phyloP scores from a whole-genome alignment of 352 stramenopile genomes.

The Pythium vanterpoolii region DNA sequence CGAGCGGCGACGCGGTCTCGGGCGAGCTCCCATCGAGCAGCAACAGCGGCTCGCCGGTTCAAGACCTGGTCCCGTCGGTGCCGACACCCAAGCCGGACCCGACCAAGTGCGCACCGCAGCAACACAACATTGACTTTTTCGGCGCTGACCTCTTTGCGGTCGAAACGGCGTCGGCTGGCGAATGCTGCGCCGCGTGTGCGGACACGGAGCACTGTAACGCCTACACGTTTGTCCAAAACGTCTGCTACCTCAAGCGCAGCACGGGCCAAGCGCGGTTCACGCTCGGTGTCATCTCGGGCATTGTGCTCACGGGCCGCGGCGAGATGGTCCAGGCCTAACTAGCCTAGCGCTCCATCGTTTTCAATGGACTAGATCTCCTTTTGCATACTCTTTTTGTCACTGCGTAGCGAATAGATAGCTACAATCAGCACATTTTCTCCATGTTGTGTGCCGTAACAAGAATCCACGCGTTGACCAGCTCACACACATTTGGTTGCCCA shows the following conservation, averaged over 20 bases:
- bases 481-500: too few relatives aligned
- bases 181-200: slow-evolving; percentile 50
- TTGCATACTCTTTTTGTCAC: neutral
- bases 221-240: slow-evolving; percentile 60
- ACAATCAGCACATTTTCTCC: neutral
- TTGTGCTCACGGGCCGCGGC: neutral
- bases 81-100: neutral
- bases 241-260: slow-evolving; percentile 55
- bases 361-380: neutral
- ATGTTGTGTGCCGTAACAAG: neutral
- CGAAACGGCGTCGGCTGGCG: slow-evolving; percentile 31
- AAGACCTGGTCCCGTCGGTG: neutral
- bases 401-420: slow-evolving; percentile 14
- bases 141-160: slow-evolving; percentile 40
- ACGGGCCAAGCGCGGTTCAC: slow-evolving; percentile 25
- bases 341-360: too few relatives aligned
- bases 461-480: too few relatives aligned
- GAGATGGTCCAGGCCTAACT: too few relatives aligned
- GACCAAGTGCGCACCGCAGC: slow-evolving; percentile 30
- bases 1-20: slow-evolving; percentile 6
- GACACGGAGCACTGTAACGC: slow-evolving; percentile 29
- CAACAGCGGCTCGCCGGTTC: neutral
- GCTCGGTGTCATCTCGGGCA: slow-evolving; percentile 33
- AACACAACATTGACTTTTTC: slow-evolving; percentile 45
- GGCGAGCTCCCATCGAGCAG: neutral